phyloP scores from a whole-genome alignment of 306 rosid genomes.

The Prunus mira region DNA sequence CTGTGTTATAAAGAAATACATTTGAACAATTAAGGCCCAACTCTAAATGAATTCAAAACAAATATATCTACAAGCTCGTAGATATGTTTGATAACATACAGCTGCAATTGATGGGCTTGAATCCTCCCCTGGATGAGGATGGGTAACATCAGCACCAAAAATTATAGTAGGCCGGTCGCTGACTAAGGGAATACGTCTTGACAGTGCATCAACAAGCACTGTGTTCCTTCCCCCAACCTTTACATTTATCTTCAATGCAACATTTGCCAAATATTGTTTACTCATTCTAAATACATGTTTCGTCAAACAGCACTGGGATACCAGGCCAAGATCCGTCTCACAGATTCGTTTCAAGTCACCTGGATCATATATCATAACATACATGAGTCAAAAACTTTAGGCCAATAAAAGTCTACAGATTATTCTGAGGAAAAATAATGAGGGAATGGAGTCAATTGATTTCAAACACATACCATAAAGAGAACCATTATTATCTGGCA shows the following conservation, averaged over 20 bases:
- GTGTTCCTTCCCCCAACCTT: conserved; percentile 98
- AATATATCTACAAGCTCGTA: neutral
- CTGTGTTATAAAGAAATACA: conserved; percentile 25
- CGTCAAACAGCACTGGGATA: conserved; percentile 91
- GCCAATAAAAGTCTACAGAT: neutral
- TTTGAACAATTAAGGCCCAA: neutral
- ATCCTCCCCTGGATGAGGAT: conserved; percentile 99
- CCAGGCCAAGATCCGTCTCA: conserved; percentile 94
- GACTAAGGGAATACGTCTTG: conserved; percentile 84
- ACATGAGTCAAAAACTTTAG: neutral
- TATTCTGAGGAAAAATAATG: neutral
- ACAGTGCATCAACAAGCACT: conserved; percentile 89
- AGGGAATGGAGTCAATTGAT: neutral
- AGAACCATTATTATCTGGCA: conserved; percentile 93
- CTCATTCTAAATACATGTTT: conserved; percentile 82
- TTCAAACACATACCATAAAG: conserved; percentile 65
- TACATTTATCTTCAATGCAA: conserved; percentile 85
- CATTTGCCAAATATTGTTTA: conserved; percentile 92
- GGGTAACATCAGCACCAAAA: conserved; percentile 99
- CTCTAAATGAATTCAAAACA: neutral
- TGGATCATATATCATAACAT: conserved; percentile 24
- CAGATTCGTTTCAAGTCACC: conserved; percentile 92
- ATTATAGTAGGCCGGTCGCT: conserved; percentile 93
- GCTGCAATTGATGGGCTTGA: conserved; percentile 97
- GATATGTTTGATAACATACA: conserved; percentile 39